Base-by-base conservation (phyloP, 1,139 yeast genomes). In the Tardiomyces blankii region DNA sequence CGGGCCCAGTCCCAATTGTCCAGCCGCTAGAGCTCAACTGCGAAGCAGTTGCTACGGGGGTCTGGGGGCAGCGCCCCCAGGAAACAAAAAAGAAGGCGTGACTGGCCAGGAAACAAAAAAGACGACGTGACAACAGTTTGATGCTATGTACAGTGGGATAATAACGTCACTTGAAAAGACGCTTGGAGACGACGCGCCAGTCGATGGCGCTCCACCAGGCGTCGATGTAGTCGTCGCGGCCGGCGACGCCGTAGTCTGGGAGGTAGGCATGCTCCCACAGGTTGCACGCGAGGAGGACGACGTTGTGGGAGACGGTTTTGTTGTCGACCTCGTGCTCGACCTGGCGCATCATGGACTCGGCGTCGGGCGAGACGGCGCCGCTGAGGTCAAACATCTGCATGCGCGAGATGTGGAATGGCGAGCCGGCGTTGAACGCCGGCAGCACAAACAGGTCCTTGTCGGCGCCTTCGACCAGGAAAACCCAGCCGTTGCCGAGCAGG, bases 251-350 rank as follows among this genome's bases (percentile, higher is more conserved):
- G 65, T 81, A 91, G 64, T 91, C 98, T 18, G 75, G 67, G 46
- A 87, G 59, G 64, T 81, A 91, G 19, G 96, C 87, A 54, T 80
- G 77, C 62, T 89, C 95, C 96, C 97, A 89, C 54, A 84, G 73
- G 63, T 80, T 86, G 54, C 88, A 72, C 45, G 82, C 86, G 54
- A 91, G 72, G 44, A 91, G 66, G 8, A 96, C 96, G 56, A 89
- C 70, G 40, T 81, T 75, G 70, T 77, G 81, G 65, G 84, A 93
- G 60, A 72, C 73, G 44, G 71, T 74, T 42, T 70, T 68, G 23
- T 47, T 52, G 16, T 48, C 49, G 14, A 78, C 74, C 43, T 72
- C 65, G 49, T 70, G 68, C 49, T 73, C 72, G 48, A 79, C 65
- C 44, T 69, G 64, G 41, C 69, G 66, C 55, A 80, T 67, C 14